Conservation (phyloP, 805 yeast genomes). For the Komagataella ulmi region DNA sequence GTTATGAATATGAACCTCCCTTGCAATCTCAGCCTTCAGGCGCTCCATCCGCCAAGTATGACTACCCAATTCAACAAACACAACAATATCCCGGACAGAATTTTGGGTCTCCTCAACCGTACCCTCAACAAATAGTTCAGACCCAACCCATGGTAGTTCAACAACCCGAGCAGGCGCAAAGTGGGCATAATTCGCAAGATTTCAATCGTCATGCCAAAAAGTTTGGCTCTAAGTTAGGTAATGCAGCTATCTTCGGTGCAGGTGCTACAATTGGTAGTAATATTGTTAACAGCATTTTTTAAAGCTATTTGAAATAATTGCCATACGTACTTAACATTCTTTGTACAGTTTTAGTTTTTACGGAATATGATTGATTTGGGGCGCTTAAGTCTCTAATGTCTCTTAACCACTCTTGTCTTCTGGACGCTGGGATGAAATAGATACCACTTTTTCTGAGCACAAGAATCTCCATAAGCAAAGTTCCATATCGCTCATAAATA, state of each 20-base stretch:
- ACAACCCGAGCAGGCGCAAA: conserved; percentile 4
- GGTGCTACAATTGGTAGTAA: conserved; percentile 91
- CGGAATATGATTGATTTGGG: conserved; percentile 18
- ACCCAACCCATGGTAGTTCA: conserved; percentile 1
- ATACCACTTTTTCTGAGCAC: conserved; percentile 38
- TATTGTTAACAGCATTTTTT: conserved; percentile 61
- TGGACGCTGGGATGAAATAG: conserved; percentile 32
- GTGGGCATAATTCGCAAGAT: conserved; percentile 15
- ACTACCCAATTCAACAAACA: conserved; percentile 18
- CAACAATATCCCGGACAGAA: conserved; percentile 8
- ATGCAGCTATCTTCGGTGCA: conserved; percentile 93
- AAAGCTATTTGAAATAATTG: conserved; percentile 8
- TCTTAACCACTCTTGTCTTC: conserved; percentile 40
- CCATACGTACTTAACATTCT: conserved; percentile 56
- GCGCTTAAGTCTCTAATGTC: conserved; percentile 52
- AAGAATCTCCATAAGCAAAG: conserved; percentile 52
- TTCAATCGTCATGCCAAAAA: conserved; percentile 29
- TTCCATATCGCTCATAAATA: conserved; percentile 35
- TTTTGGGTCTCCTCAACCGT: conserved; percentile 10
- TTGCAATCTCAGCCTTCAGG: conserved; percentile 26
- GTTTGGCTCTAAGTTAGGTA: conserved; percentile 72
- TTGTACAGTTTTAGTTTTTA: conserved; percentile 32
- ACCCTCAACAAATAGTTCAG: conserved; percentile 18
- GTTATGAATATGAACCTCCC: conserved; percentile 10
- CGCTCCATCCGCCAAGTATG: conserved; percentile 35